Percentiles rank a stretch among this genome's conserved stretches.
These are phyloP conservation scores for Trametes versicolor DNA, from an alignment of 1,284 basidiomycete species.

Conservation along the genomic window DNA sequence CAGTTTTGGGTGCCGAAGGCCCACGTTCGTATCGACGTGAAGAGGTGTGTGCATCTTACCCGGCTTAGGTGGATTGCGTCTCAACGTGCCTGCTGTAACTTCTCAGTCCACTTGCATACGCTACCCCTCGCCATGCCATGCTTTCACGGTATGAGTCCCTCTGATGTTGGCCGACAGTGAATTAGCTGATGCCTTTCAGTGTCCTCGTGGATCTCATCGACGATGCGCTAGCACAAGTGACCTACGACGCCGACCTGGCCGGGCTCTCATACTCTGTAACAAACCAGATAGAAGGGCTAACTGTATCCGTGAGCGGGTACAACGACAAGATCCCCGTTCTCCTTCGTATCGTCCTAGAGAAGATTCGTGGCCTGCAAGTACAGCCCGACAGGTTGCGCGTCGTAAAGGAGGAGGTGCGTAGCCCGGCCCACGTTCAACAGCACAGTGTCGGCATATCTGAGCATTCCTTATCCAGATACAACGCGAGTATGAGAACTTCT, in stretches of 20 bases:
- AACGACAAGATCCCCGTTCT: conserved; percentile 72
- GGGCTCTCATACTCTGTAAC: conserved; percentile 64
- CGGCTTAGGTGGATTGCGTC: too few species aligned
- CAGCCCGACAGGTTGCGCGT: conserved; percentile 39
- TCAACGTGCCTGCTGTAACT: too few species aligned
- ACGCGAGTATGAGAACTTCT: conserved; percentile 42
- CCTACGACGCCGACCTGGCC: conserved; percentile 76
- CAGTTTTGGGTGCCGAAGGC: conserved; percentile 47
- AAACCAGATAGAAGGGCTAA: conserved; percentile 55
- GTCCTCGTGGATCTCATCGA: conserved; percentile 44
- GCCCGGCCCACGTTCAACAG: neutral
- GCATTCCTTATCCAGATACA: conserved; percentile 31
- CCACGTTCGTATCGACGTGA: conserved; percentile 37
- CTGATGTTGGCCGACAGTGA: conserved; percentile 43
- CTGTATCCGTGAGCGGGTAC: conserved; percentile 64
- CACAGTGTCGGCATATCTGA: neutral
- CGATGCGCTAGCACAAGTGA: conserved; percentile 44
- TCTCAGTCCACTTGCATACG: conserved; percentile 39
- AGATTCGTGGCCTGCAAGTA: conserved; percentile 34
- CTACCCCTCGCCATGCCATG: conserved; percentile 41
- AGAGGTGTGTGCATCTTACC: conserved; percentile 29
- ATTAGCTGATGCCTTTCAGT: conserved; percentile 48
- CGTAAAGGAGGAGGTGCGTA: conserved; percentile 41
- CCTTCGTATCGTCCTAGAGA: conserved; percentile 48
- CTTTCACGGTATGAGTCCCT: conserved; percentile 36